A percentile compares a stretch with the other conserved stretches of the same genome.
These are phyloP conservation scores for Yamadazyma endophytica DNA, from an alignment of 805 yeast genomes.

Conservation along the genomic window DNA sequence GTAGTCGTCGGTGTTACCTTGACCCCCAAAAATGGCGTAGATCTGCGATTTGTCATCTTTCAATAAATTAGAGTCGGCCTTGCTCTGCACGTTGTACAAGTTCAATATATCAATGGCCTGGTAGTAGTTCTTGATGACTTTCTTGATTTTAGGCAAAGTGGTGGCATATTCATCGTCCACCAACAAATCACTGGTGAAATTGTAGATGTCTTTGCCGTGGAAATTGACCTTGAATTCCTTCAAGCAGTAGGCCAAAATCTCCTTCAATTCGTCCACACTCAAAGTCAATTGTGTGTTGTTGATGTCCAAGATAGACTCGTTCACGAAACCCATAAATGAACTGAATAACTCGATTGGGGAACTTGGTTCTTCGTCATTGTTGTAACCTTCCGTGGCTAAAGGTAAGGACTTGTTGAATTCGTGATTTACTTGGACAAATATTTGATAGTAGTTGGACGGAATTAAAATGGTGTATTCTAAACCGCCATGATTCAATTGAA, in stretches of 20 bases:
- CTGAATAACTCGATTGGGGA: conserved; percentile 82
- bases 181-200: conserved; percentile 61
- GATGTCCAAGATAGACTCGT: conserved; percentile 1
- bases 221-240: conserved; percentile 83
- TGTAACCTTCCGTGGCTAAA: conserved; percentile 75
- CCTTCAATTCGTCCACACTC: conserved; percentile 56
- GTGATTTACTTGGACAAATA: conserved; percentile 82
- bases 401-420: conserved; percentile 79
- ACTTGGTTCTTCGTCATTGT: conserved; percentile 83
- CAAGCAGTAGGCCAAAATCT: conserved; percentile 65
- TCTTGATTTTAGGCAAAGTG: conserved; percentile 64
- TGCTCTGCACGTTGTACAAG: conserved; percentile 21
- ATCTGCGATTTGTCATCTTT: conserved; percentile 55
- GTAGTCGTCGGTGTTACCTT: conserved; percentile 97
- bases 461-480: conserved; percentile 86
- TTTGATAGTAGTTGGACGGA: conserved; percentile 74
- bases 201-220: conserved; percentile 65
- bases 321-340: conserved; percentile 72
- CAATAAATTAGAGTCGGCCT: conserved; percentile 47
- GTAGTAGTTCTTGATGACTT: conserved; percentile 75
- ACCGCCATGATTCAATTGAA: conserved; percentile 77
- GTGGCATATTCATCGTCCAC: conserved; percentile 55
- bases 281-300: conserved; percentile 16
- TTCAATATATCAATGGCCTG: conserved; percentile 23
- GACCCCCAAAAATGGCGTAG: conserved; percentile 95